phyloP scores from a whole-genome alignment of 23 red algal genomes.

The Cyanidioschyzon merolae region DNA sequence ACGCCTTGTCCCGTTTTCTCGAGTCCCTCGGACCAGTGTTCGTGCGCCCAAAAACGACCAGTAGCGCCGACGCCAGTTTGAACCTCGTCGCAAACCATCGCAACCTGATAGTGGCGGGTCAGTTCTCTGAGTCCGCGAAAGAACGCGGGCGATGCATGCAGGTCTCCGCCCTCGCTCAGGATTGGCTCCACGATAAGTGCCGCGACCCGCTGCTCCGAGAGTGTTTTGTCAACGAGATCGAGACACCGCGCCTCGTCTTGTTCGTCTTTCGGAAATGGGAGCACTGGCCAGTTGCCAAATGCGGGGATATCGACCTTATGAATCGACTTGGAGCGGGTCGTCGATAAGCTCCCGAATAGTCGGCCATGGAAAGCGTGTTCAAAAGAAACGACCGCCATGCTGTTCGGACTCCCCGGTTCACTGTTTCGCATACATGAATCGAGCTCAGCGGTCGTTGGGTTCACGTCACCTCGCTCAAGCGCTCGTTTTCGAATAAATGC shows the following conservation, averaged over 20 bases:
- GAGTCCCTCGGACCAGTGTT: conserved; percentile 23
- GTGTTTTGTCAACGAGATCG: background rate
- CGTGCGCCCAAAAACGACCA: conserved; percentile 34
- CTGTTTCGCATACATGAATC: conserved; percentile 13
- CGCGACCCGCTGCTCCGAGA: background rate
- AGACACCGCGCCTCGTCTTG: conserved; percentile 1
- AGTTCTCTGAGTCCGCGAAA: conserved; percentile 19
- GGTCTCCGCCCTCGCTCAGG: conserved; percentile 27
- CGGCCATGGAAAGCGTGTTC: conserved; percentile 25
- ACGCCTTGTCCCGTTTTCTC: background rate
- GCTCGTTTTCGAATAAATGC: conserved; percentile 31
- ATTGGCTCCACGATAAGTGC: conserved; percentile 31
- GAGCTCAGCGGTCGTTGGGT: conserved; percentile 8
- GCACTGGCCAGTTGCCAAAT: conserved; percentile 10
- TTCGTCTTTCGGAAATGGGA: background rate
- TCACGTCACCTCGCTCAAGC: background rate
- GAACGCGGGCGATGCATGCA: conserved; percentile 20
- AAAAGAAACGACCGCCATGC: conserved; percentile 17
- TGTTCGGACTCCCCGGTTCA: conserved; percentile 21
- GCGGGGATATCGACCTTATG: conserved; percentile 24
- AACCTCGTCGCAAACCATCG: conserved; percentile 28
- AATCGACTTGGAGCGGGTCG: conserved; percentile 25
- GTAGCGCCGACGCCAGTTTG: conserved; percentile 33
- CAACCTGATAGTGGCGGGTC: conserved; percentile 5
- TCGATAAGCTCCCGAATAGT: conserved; percentile 19